phyloP scores from a whole-genome alignment of 2,329 filamentous ascomycete genomes.

The Elsinoe australis region DNA sequence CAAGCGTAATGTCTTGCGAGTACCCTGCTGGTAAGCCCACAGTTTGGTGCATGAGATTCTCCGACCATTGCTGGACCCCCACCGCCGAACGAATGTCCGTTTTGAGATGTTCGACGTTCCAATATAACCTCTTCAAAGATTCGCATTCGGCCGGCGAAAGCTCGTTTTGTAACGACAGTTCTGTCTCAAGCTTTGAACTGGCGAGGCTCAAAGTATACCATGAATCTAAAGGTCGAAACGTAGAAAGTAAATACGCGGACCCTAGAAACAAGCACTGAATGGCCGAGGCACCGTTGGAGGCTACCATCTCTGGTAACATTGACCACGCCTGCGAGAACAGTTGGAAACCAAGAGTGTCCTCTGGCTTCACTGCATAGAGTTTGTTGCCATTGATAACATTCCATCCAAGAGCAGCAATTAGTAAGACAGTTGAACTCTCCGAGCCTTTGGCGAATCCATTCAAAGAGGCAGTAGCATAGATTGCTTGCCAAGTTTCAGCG shows the following conservation, averaged over 20 bases:
- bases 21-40: constrained; percentile 37
- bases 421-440: constrained; percentile 72
- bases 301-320: constrained; percentile 69
- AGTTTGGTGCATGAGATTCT: neutral
- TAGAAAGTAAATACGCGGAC: constrained; percentile 73
- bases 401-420: constrained; percentile 70
- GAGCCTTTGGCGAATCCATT: constrained; percentile 67
- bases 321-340: constrained; percentile 77
- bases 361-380: neutral
- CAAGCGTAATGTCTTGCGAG: constrained; percentile 73
- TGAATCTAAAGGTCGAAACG: constrained; percentile 73
- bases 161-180: constrained; percentile 65
- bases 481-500: constrained; percentile 17
- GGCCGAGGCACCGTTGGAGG: constrained; percentile 66
- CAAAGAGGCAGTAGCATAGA: constrained; percentile 25
- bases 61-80: neutral
- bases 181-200: constrained; percentile 71
- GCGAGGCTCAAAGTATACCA: constrained; percentile 75
- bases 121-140: constrained; percentile 70
- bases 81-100: constrained; percentile 66
- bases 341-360: constrained; percentile 34
- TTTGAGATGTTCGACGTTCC: constrained; percentile 75
- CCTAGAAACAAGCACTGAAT: constrained; percentile 75
- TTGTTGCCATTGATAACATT: constrained; percentile 66
- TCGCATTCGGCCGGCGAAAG: constrained; percentile 64